Evolutionary conservation across 2,329 filamentous ascomycete species (phyloP).

Genomic region (Aureobasidium sp.): DNA sequence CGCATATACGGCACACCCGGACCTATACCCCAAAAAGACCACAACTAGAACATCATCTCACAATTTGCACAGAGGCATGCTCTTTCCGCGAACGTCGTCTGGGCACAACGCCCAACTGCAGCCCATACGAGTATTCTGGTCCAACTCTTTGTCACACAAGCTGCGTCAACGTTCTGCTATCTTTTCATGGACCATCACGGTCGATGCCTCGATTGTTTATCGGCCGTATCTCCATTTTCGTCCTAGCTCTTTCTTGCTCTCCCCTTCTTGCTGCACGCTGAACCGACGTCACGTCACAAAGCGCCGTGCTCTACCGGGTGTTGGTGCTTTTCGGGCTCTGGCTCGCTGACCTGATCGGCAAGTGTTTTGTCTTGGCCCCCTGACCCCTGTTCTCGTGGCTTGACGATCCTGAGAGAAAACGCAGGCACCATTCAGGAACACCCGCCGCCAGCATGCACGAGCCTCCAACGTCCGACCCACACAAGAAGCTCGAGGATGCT

Average conservation of each 20-base stretch:
- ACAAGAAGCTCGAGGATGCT: conserved; percentile 9
- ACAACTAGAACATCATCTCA: not conserved
- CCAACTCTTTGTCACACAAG: not conserved
- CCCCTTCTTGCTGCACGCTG: not conserved
- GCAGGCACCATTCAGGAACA: conserved; percentile 14
- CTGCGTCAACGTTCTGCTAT: conserved; percentile 12
- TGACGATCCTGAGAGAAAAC: conserved; percentile 3
- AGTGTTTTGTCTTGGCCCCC: conserved; percentile 14
- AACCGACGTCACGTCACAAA: conserved; percentile 6
- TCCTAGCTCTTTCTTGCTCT: not conserved
- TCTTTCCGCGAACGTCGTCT: not conserved
- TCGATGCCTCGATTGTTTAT: conserved; percentile 7
- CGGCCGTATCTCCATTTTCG: not conserved
- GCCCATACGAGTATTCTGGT: not conserved
- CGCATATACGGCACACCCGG: conserved; percentile 1
- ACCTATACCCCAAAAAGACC: not conserved
- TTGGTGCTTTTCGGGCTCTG: not conserved
- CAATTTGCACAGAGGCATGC: not conserved
- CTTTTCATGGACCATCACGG: not conserved
- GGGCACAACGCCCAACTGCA: not conserved
- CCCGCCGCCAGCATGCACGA: conserved; percentile 14
- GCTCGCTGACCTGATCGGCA: conserved; percentile 13
- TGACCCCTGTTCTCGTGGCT: conserved; percentile 16
- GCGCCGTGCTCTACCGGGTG: not conserved
- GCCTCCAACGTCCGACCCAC: conserved; percentile 15